A percentile compares a stretch with the other conserved stretches of the same genome.
These are phyloP conservation scores for Epichloe coenophiala DNA, from an alignment of 2,329 filamentous ascomycete species.

Conservation along the genomic window DNA sequence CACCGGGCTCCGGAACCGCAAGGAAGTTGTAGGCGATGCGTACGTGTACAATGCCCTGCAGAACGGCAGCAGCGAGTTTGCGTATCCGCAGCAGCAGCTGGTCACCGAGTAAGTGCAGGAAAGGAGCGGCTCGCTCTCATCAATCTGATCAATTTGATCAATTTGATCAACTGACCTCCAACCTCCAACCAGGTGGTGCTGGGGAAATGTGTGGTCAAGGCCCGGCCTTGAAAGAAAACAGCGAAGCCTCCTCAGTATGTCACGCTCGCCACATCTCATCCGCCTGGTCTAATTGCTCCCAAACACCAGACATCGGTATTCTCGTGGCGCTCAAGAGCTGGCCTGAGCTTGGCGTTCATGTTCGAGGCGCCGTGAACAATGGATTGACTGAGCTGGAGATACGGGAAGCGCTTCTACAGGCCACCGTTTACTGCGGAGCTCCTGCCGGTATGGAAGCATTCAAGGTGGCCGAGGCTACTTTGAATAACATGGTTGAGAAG, in stretches of 20 bases:
- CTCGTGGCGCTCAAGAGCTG: slow-evolving; percentile 45
- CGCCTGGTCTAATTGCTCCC: not conserved
- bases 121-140: no score
- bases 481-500: slow-evolving; percentile 14
- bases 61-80: slow-evolving; percentile 21
- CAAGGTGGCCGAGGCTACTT: slow-evolving; percentile 12
- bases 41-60: slow-evolving; percentile 43
- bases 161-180: no score
- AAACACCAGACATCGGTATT: slow-evolving; percentile 33
- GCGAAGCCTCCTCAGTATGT: slow-evolving; percentile 29
- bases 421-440: slow-evolving; percentile 26
- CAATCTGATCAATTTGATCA: no score
- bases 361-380: slow-evolving; percentile 48
- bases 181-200: slow-evolving; percentile 23
- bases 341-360: slow-evolving; percentile 45
- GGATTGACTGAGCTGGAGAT: slow-evolving; percentile 40
- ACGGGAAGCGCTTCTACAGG: slow-evolving; percentile 38
- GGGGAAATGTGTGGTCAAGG: slow-evolving; percentile 48
- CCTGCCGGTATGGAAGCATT: slow-evolving; percentile 26
- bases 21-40: slow-evolving; percentile 41
- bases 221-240: slow-evolving; percentile 47
- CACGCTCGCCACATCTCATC: not conserved
- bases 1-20: slow-evolving; percentile 43
- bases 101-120: slow-evolving; percentile 32
- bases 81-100: slow-evolving; percentile 32